Conservation (phyloP, 495 filamentous ascomycete genomes). For the Neurospora africana region DNA sequence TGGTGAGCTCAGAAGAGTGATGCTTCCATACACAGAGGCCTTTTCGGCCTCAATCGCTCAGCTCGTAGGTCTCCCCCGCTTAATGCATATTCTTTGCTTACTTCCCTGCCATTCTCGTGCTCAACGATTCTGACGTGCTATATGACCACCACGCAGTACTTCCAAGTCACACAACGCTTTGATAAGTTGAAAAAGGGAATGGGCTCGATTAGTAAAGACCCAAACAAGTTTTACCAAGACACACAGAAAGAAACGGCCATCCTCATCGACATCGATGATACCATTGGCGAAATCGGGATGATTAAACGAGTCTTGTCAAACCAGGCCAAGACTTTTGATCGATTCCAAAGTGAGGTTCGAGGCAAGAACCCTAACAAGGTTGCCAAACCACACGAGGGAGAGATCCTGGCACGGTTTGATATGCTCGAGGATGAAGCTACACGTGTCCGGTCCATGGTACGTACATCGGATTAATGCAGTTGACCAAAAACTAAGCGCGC, state of each 20-base stretch:
- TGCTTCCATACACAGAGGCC: not conserved
- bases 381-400: not conserved
- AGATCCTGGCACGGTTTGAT: not conserved
- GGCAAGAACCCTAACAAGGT: not conserved
- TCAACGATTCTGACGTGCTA: not conserved
- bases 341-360: not conserved
- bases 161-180: slow-evolving; percentile 4
- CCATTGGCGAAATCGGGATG: slow-evolving; percentile 6
- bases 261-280: slow-evolving; percentile 2
- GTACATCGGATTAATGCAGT: not conserved
- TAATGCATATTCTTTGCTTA: not conserved
- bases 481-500: not conserved
- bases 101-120: not conserved
- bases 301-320: slow-evolving; percentile 4
- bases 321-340: not conserved
- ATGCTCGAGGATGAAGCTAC: slow-evolving; percentile 3
- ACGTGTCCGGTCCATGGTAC: slow-evolving; percentile 5
- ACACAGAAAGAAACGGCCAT: slow-evolving; percentile 3
- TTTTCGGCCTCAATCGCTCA: slow-evolving; percentile 4
- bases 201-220: slow-evolving; percentile 7
- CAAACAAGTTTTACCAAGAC: slow-evolving; percentile 4
- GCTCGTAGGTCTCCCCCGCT: not conserved
- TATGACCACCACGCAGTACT: not conserved
- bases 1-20: not conserved
- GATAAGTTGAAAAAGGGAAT: slow-evolving; percentile 1